These are phyloP conservation scores for Bimuria novae-zelandiae DNA, from an alignment of 2,329 filamentous ascomycete species.

Conservation along the genomic window DNA sequence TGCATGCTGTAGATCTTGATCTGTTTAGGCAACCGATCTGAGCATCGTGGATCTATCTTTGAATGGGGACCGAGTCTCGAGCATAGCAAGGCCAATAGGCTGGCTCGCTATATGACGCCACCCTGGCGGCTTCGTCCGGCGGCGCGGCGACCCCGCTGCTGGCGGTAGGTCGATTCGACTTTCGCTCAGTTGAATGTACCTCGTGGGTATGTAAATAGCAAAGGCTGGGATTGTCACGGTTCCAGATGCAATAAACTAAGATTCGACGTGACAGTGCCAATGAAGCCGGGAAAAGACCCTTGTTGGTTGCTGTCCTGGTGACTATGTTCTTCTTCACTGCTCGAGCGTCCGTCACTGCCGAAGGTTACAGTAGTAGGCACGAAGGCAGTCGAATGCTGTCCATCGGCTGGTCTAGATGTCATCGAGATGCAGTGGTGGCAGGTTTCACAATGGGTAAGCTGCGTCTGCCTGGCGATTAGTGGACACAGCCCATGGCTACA, in stretches of 20 bases:
- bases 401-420: neutral
- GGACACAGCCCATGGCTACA: neutral
- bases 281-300: neutral
- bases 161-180: neutral
- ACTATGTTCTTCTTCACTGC: neutral
- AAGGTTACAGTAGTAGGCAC: neutral
- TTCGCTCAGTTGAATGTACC: neutral
- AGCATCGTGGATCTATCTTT: neutral
- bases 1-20: conserved; percentile 2
- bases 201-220: neutral
- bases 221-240: neutral
- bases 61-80: neutral
- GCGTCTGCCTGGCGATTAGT: neutral
- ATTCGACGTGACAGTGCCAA: neutral
- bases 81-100: neutral
- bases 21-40: neutral
- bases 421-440: neutral
- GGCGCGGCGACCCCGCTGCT: neutral
- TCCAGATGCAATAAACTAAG: conserved; percentile 4
- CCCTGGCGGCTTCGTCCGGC: neutral
- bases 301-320: neutral
- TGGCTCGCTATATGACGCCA: neutral
- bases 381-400: neutral
- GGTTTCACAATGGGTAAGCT: neutral
- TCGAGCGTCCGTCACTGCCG: neutral